These are phyloP conservation scores for Dacryopinax primogenitus DNA, from an alignment of 768 basidiomycete species.

Conservation along the genomic window DNA sequence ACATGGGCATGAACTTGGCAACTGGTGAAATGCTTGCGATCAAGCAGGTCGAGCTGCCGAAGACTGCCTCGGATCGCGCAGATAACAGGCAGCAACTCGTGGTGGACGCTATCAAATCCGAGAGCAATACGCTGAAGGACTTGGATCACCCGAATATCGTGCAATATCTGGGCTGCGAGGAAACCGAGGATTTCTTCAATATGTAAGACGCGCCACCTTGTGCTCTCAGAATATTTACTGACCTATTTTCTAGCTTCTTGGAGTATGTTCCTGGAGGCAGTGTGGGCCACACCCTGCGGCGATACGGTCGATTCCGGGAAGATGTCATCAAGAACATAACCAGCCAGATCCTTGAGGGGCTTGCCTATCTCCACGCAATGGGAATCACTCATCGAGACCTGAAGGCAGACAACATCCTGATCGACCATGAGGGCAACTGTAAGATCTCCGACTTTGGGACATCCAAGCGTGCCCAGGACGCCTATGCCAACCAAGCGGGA, in stretches of 20 bases:
- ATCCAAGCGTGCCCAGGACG: conserved; percentile 81
- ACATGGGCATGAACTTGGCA: conserved; percentile 87
- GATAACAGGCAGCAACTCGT: conserved; percentile 73
- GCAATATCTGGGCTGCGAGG: conserved; percentile 90
- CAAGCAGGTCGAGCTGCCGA: conserved; percentile 94
- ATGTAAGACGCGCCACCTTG: conserved; percentile 47
- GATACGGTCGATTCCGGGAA: conserved; percentile 86
- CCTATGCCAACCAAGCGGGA: conserved; percentile 58
- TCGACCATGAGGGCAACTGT: conserved; percentile 81
- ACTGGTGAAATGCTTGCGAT: conserved; percentile 99
- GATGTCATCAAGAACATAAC: conserved; percentile 88
- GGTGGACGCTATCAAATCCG: conserved; percentile 83
- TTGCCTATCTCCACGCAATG: conserved; percentile 84
- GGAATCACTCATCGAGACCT: conserved; percentile 92
- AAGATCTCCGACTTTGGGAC: conserved; percentile 99
- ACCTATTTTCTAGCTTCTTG: conserved; percentile 56
- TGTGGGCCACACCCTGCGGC: conserved; percentile 75
- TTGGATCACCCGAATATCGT: conserved; percentile 96
- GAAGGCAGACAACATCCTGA: conserved; percentile 96
- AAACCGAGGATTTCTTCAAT: conserved; percentile 75
- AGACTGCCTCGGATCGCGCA: conserved; percentile 79
- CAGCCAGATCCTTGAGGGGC: conserved; percentile 74
- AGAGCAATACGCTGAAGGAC: conserved; percentile 92
- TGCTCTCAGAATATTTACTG: conserved; percentile 14
- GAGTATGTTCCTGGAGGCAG: conserved; percentile 99